Evolutionary conservation across 1,284 basidiomycete genomes (phyloP).

Genomic region (Marasmius sp.): DNA sequence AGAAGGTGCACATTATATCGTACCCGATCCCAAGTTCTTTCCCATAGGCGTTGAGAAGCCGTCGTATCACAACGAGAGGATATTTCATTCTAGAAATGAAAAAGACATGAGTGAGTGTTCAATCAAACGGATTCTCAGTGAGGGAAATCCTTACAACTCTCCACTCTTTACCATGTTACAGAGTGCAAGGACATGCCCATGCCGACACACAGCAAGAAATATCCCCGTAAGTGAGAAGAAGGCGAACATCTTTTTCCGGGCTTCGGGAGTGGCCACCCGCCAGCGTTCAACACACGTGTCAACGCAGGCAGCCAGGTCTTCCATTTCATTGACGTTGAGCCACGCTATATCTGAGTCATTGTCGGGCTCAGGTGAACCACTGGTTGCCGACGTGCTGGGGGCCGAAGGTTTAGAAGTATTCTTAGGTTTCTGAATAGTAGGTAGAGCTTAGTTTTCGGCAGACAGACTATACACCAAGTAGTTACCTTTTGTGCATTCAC

Average conservation of each 20-base stretch:
- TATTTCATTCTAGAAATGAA: conserved; percentile 7
- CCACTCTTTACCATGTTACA: conserved; percentile 36
- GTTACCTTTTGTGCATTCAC: not conserved
- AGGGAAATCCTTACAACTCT: conserved; percentile 28
- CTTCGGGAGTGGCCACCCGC: conserved; percentile 30
- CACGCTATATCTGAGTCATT: conserved; percentile 7
- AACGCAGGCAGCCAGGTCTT: conserved; percentile 6
- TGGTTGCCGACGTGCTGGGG: not conserved
- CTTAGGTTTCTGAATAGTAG: not conserved
- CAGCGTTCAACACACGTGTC: conserved; percentile 29
- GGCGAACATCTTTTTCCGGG: not conserved
- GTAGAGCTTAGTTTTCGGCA: too few species aligned
- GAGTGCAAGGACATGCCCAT: conserved; percentile 30
- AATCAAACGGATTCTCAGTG: not conserved
- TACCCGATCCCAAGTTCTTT: too few species aligned
- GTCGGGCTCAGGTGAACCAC: too few species aligned
- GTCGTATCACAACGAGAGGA: not conserved
- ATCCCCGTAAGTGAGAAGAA: conserved; percentile 21
- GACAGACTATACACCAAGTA: too few species aligned
- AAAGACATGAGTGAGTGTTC: not conserved
- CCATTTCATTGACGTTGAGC: conserved; percentile 12
- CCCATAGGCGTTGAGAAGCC: not conserved
- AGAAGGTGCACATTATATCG: too few species aligned
- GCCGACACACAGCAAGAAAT: conserved; percentile 30
- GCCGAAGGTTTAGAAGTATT: not conserved